Conservation (phyloP, 2,329 filamentous ascomycete species). For the Colletotrichum sansevieriae region DNA sequence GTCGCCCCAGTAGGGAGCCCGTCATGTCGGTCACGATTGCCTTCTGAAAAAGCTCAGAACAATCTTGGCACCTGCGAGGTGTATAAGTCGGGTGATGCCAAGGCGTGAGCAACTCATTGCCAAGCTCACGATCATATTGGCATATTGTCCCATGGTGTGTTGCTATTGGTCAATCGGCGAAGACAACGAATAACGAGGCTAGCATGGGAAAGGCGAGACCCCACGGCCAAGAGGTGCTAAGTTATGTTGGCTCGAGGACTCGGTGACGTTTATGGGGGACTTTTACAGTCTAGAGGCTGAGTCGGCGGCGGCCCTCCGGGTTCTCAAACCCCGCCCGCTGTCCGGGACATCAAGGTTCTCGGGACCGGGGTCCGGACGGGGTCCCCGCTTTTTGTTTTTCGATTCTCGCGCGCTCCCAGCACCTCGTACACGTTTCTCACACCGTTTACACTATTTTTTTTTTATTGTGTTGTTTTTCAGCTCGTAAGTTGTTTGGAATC, state of each 20-base stretch:
- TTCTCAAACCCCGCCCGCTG: constrained; percentile 32
- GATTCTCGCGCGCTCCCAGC: background rate
- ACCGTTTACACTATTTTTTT: background rate
- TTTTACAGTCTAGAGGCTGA: constrained; percentile 20
- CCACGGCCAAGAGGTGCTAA: constrained; percentile 41
- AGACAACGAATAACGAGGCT: constrained; percentile 8
- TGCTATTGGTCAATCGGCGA: constrained; percentile 18
- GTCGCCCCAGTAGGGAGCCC: constrained; percentile 12
- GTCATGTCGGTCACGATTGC: constrained; percentile 25
- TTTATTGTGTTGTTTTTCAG: background rate
- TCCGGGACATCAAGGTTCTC: constrained; percentile 32
- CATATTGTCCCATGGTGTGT: background rate
- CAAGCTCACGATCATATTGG: constrained; percentile 37
- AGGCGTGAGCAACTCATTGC: constrained; percentile 31
- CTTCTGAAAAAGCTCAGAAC: background rate
- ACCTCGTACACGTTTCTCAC: background rate
- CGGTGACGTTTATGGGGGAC: constrained; percentile 12
- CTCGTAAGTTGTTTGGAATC: background rate
- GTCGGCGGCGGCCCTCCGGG: constrained; percentile 35
- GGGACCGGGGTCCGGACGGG: constrained; percentile 24
- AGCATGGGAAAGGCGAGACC: constrained; percentile 7
- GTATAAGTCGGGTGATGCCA: constrained; percentile 37
- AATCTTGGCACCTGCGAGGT: constrained; percentile 25
- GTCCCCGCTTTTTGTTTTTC: constrained; percentile 33
- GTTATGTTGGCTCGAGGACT: constrained; percentile 23